Evolutionary conservation across 306 rosid genomes (phyloP), one percentile per base, ranked within the genome.

Genomic region (Fagus crenata): DNA sequence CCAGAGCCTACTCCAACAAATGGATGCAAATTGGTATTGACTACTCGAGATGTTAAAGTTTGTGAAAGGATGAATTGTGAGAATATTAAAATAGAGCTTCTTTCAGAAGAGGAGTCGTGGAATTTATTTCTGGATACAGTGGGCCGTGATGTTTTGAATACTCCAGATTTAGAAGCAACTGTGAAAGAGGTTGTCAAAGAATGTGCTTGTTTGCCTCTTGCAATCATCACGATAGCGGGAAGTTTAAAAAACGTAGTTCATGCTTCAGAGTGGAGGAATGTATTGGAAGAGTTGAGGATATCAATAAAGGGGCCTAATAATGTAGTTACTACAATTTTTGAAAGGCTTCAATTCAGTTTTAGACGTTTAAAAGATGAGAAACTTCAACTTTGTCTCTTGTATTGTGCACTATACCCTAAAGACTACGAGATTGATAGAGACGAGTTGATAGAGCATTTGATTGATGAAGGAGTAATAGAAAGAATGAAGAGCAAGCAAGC

Each of bases 321-420:
- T 58, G 79, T 81, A 83, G 81, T 78, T 7, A 55, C 13, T 49
- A 68, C 42, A 56, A 77, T 85, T 33, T 69, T 78, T 61, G 7
- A 18, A 0, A 78, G 81, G 39, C 36, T 81, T 55, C 49, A 54
- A 63, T 49, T 58, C 3, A 85, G 89, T 67, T 82, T 73, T 51
- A 39, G 59, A 2, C 36, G 58, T 41, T 76, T 82, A 60, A 31
- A 49, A 0, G 81, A 82, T 13, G 3, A 33, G 2, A n/a, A 7
- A 3, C 18, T 78, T 4, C 65, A 80, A 55, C 7, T 46, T 0
- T 73, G 81, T 63, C 77, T 82, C 72, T 64, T 85, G 6, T 41
- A 54, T 3, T 69, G 72, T 49, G 72, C 85, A 3, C 65, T 84
- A 36, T 84, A 75, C 56, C 82, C 75, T 32, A 69, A 81, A 74